These are phyloP conservation scores for Leersia perrieri DNA, from an alignment of 176 grass and related monocot genomes.

Conservation along the genomic window DNA sequence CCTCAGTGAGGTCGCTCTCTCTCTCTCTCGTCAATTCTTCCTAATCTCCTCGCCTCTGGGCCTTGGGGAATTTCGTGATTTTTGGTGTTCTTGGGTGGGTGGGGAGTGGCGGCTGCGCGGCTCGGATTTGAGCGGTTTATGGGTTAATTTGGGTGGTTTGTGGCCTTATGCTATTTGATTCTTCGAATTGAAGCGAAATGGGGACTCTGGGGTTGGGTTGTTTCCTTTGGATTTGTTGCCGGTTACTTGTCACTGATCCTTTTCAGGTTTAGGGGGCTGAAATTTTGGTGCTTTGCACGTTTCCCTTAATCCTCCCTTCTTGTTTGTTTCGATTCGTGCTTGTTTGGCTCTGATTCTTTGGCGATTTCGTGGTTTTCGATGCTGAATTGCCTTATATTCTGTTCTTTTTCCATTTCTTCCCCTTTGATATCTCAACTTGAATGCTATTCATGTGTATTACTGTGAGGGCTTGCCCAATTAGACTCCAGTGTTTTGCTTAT, in stretches of 20 bases:
- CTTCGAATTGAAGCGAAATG: not conserved
- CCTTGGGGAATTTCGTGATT: not conserved
- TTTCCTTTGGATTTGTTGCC: not conserved
- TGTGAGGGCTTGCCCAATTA: not conserved
- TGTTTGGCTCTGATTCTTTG: not conserved
- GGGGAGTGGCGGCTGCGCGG: too few relatives aligned
- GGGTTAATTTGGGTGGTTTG: not conserved
- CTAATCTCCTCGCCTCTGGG: not conserved
- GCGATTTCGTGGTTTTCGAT: not conserved
- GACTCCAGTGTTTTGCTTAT: not conserved
- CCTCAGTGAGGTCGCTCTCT: constrained; percentile 68
- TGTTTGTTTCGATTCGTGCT: not conserved
- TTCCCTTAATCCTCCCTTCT: not conserved
- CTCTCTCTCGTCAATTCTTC: too few relatives aligned
- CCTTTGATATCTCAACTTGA: not conserved
- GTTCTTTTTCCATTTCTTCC: not conserved
- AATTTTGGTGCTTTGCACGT: not conserved
- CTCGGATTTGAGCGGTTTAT: not conserved
- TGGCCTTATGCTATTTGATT: not conserved
- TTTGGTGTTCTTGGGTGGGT: not conserved
- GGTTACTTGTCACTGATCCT: not conserved
- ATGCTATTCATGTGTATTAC: not conserved
- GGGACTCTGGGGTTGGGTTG: not conserved
- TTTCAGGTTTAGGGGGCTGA: not conserved
- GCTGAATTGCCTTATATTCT: not conserved